Evolutionary conservation across 1,139 yeast species (phyloP), one percentile per base, ranked within the genome.

Genomic region (Taphrina sp.): DNA sequence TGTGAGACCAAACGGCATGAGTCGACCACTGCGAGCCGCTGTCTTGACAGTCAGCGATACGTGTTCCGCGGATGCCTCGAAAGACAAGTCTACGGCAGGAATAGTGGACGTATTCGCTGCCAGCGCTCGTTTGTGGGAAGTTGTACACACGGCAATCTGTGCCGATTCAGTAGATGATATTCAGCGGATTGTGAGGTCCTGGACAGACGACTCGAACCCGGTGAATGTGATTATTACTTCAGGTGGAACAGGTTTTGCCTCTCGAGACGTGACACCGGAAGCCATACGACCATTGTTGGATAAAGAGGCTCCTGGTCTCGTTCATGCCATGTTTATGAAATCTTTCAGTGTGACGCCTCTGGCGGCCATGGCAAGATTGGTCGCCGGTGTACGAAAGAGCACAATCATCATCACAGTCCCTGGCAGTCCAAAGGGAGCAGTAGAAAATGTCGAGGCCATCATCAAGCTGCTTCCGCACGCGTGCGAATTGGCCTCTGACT

Each of bases 161-260:
- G 66, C 75, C 2, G 78, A 75, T 59, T 66, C 66, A 5, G 49
- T 52, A 2, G 58, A 58, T n/a, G 62, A 60, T n/a, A 73, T 75
- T 34, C 71, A 67, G 46, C 44, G 57, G 3, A 60, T 46, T 1
- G 60, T 75, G 10, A 58, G 54, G 10, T 54, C 59, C 12, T 65
- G 69, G 69, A 61, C 67, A 3, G 57, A 53, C 14, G 45, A 45
- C n/a, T n/a, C n/a, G n/a, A 57, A 36, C 16, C 58, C 59, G 1
- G 24, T 64, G 35, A 52, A 64, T 10, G 61, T 73, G 19, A 64
- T 76, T 12, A 42, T 76, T 10, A 72, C 77, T 0, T 66, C 73
- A n/a, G 81, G 81, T 3, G 80, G 81, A 0, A 77, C 81, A 0
- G 81, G 81, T 2, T 75, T 77, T 62, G 65, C 74, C 3, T 61